Evolutionary conservation across 768 basidiomycete genomes (phyloP), one percentile per base, ranked within the genome.

Genomic region (Pleurotus giganteus): DNA sequence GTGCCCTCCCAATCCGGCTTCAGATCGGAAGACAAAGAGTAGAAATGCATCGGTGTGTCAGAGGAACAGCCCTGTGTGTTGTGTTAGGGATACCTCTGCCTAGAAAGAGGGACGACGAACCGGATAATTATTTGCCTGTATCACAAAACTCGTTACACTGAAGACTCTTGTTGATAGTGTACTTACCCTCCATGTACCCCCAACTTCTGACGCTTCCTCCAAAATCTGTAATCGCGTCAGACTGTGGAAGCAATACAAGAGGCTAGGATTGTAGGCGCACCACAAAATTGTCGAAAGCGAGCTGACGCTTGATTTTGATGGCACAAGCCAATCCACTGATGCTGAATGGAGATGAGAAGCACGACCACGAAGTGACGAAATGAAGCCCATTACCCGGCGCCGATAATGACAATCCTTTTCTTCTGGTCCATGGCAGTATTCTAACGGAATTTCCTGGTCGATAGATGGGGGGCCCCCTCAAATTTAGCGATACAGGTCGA

Each of bases 151-250:
- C n/a, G n/a, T n/a, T n/a, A n/a, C n/a, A n/a, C n/a, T n/a, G n/a
- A n/a, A n/a, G n/a, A n/a, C n/a, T n/a, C n/a, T n/a, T n/a, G n/a
- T n/a, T n/a, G n/a, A n/a, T n/a, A n/a, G n/a, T 11, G 34, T 11
- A 17, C 78, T 57, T 54, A 81, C 80, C 56, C 77, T 70, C 80
- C 81, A 82, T 24, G 77, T 78, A 32, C 80, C 79, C 7, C 80
- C 80, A 12, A 81, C 69, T 34, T 74, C 73, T 2, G 47, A 45
- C 3, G 63, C 72, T 50, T 77, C 74, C 58, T 82, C 80, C 28
- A 72, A 77, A 21, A 81, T 74, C 81, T 80, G 19, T n/a, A n/a
- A n/a, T n/a, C n/a, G n/a, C n/a, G n/a, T n/a, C n/a, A n/a, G n/a
- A n/a, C n/a, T n/a, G n/a, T n/a, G n/a, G n/a, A n/a, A n/a, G n/a